Evolutionary conservation across 2,329 filamentous ascomycete genomes (phyloP), one percentile per base, ranked within the genome.

Genomic region (Penicillium brevicompactum): DNA sequence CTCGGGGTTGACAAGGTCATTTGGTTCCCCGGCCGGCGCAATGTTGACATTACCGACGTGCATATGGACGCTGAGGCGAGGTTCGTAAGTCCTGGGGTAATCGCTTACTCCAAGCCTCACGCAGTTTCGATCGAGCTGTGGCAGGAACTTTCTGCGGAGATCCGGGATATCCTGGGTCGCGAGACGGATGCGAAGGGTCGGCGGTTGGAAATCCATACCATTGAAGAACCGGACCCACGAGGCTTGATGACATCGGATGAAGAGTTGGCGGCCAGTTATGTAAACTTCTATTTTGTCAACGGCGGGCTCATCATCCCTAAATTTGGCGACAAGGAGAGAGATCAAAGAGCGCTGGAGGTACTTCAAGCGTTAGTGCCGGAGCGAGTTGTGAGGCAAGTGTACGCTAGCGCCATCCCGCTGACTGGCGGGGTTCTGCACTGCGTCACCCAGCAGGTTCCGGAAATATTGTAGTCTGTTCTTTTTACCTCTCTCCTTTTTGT

Each of bases 271-370:
- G 56, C 65, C 1, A 60, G 60, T 3, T 72, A 71, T 47, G 62
- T 67, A 8, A 71, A 70, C 34, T 69, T 66, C 30, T 68, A 68
- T 32, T 64, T 69, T 50, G 63, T 66, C 2, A 71, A 71, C 48
- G 67, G 63, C 0, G 68, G 65, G 1, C 44, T 71, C 2, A 60
- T 71, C 16, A 57, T 70, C 9, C 67, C 69, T 1, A 56, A 58
- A n/a, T 71, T 70, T 43, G 69, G 68, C 14, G 59, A 63, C 11
- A 44, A 59, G 14, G 40, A 51, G 32, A 54, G 49, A 24, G 66
- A 71, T 45, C 53, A 50, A 11, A 56, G 55, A n/a, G 65, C 68
- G 1, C 16, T 64, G 18, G 63, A 66, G 22, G 58, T 61, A 14
- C 49, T 67, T 10, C 58, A 66, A 44, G 38, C 16, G 2, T 46